A percentile compares a stretch with the other conserved stretches of the same genome.
These are phyloP conservation scores for Lentithecium fluviatile DNA, from an alignment of 495 filamentous ascomycete genomes.

Conservation along the genomic window DNA sequence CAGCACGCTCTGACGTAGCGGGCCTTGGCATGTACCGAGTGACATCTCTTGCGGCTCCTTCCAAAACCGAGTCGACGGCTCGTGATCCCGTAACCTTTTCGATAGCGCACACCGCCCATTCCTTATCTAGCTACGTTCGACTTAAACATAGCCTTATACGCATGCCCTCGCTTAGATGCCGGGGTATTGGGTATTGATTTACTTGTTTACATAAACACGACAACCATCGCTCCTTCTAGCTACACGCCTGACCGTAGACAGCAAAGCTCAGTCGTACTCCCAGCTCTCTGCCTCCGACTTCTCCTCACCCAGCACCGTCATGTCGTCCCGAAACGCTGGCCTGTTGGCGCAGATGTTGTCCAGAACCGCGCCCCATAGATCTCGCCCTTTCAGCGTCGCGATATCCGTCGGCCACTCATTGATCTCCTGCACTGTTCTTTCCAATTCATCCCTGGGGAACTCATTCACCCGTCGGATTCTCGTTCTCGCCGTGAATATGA, in stretches of 20 bases:
- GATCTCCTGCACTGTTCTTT: conserved; percentile 51
- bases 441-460: conserved; percentile 47
- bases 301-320: not conserved
- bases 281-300: not conserved
- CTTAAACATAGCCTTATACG: no score
- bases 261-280: not conserved
- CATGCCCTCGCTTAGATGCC: no score
- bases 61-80: no score
- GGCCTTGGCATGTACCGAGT: no score
- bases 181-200: no score
- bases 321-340: not conserved
- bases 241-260: not conserved
- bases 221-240: no score
- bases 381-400: conserved; percentile 53
- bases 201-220: no score
- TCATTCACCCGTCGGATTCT: conserved; percentile 50
- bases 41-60: no score
- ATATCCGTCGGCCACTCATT: conserved; percentile 55
- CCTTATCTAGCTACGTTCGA: no score
- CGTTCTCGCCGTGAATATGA: conserved; percentile 59
- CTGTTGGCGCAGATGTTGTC: conserved; percentile 15
- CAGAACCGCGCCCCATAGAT: conserved; percentile 51
- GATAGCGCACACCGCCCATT: no score
- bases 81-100: no score
- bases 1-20: no score